A percentile compares a stretch with the other conserved stretches of the same genome.
phyloP scores from a whole-genome alignment of 192 early-diverging fungal species.

The Backusella macrospora region DNA sequence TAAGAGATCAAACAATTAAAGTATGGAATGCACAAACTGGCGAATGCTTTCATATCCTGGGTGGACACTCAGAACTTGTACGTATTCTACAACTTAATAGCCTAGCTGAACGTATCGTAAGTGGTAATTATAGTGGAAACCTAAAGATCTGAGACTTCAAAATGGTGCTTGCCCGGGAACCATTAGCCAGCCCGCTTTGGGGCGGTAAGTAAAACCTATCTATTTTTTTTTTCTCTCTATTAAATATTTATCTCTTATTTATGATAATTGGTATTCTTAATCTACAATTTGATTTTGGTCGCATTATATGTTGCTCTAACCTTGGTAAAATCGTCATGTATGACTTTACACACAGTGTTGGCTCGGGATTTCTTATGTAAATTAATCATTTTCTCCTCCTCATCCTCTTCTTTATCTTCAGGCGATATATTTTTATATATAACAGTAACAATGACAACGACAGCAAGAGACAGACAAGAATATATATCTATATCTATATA shows the following conservation, averaged over 20 bases:
- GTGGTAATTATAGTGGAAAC: conserved; percentile 86
- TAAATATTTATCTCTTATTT: neutral
- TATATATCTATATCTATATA: no score
- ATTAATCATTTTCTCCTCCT: neutral
- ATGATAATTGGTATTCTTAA: conserved; percentile 65
- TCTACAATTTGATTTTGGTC: conserved; percentile 78
- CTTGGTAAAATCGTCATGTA: conserved; percentile 71
- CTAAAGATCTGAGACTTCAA: conserved; percentile 84
- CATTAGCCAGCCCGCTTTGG: neutral
- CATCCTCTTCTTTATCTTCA: neutral
- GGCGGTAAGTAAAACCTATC: conserved; percentile 24
- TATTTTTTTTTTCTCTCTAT: neutral
- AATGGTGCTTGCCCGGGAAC: conserved; percentile 50
- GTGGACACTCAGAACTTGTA: conserved; percentile 70
- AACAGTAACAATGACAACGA: no score
- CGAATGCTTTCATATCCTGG: conserved; percentile 48
- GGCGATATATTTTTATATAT: no score
- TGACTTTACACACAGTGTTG: conserved; percentile 65
- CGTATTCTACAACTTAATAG: conserved; percentile 72
- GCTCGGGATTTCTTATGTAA: conserved; percentile 39
- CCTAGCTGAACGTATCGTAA: conserved; percentile 63
- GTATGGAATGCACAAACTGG: conserved; percentile 58
- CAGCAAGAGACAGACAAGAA: no score
- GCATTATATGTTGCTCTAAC: conserved; percentile 85
- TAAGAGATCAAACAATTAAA: conserved; percentile 81